A percentile compares a stretch with the other conserved stretches of the same genome.
Evolutionary conservation across 73 alveolate genomes (phyloP).

Genomic region (Chromera velia): DNA sequence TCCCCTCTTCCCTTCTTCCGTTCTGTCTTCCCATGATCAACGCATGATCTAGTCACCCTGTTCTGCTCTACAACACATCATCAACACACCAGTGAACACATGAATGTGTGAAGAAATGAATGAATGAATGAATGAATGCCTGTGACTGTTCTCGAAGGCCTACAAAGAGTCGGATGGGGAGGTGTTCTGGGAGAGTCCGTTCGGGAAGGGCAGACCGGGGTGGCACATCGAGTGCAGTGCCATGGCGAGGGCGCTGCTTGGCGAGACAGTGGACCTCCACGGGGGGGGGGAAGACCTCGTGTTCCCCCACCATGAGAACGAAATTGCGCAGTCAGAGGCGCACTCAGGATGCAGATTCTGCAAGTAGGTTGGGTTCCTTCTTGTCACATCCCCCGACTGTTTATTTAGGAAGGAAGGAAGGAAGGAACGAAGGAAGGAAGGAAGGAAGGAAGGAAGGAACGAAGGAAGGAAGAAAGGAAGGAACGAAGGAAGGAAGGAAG

Average conservation of each 20-base stretch:
- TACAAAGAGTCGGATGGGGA: slow-evolving; percentile 53
- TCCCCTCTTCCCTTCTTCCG: no score
- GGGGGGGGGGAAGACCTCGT: slow-evolving; percentile 77
- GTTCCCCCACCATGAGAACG: slow-evolving; percentile 95
- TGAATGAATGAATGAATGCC: no score
- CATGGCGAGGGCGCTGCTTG: slow-evolving; percentile 59
- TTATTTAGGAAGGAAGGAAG: background rate
- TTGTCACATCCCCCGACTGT: background rate
- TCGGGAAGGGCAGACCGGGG: slow-evolving; percentile 49
- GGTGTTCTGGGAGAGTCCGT: slow-evolving; percentile 43
- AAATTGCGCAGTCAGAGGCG: slow-evolving; percentile 84
- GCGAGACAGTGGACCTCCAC: slow-evolving; percentile 38
- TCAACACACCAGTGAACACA: no score
- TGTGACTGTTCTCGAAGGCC: slow-evolving; percentile 67
- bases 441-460: background rate
- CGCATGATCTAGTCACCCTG: no score
- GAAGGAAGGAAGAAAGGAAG: background rate
- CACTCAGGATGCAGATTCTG: background rate
- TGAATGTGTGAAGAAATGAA: no score
- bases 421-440: background rate
- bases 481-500: background rate
- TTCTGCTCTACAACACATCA: no score
- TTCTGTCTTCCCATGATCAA: no score
- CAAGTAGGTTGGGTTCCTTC: background rate
- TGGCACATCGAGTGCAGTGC: slow-evolving; percentile 96